Conservation (phyloP, 2,329 filamentous ascomycete species). For the Hypoxylon sp. region DNA sequence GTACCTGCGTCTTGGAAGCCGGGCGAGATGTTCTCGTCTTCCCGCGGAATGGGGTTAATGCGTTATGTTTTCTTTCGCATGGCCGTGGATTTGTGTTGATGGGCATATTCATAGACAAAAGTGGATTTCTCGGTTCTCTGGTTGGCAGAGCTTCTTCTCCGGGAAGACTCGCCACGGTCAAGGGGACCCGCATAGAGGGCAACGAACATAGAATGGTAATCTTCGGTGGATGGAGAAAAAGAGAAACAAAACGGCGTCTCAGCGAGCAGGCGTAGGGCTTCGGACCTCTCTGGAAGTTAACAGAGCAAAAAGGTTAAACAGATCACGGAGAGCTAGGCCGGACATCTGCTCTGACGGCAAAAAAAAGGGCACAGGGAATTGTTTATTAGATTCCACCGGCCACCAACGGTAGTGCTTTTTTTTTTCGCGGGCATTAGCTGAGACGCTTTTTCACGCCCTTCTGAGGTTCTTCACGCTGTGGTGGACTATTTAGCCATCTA, state of each 20-base stretch:
- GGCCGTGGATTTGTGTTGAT: conserved; percentile 47
- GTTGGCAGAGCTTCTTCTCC: conserved; percentile 46
- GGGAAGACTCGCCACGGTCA: conserved; percentile 38
- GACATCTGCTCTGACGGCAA: conserved; percentile 41
- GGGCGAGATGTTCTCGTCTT: conserved; percentile 43
- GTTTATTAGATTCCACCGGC: conserved; percentile 43
- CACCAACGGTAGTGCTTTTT: conserved; percentile 43
- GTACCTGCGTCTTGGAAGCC: conserved; percentile 46
- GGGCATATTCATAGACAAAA: conserved; percentile 67
- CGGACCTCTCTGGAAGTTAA: conserved; percentile 39
- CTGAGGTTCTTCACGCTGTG: conserved; percentile 48
- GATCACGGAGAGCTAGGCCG: conserved; percentile 32
- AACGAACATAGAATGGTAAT: conserved; percentile 49
- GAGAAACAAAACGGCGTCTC: conserved; percentile 44
- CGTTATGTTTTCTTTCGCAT: conserved; percentile 39
- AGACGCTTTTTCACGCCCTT: conserved; percentile 47
- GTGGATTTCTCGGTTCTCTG: conserved; percentile 70
- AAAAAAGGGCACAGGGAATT: conserved; percentile 44
- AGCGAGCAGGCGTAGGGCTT: conserved; percentile 45
- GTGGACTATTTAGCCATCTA: conserved; percentile 48
- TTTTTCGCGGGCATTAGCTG: conserved; percentile 47
- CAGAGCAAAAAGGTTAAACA: too few species aligned
- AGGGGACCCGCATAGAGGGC: conserved; percentile 42
- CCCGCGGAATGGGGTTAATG: conserved; percentile 46
- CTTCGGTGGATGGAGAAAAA: conserved; percentile 44